A percentile compares a stretch with the other conserved stretches of the same genome.
These are phyloP conservation scores for Geotrichum citri-aurantii DNA, from an alignment of 1,139 yeast genomes.

Conservation along the genomic window DNA sequence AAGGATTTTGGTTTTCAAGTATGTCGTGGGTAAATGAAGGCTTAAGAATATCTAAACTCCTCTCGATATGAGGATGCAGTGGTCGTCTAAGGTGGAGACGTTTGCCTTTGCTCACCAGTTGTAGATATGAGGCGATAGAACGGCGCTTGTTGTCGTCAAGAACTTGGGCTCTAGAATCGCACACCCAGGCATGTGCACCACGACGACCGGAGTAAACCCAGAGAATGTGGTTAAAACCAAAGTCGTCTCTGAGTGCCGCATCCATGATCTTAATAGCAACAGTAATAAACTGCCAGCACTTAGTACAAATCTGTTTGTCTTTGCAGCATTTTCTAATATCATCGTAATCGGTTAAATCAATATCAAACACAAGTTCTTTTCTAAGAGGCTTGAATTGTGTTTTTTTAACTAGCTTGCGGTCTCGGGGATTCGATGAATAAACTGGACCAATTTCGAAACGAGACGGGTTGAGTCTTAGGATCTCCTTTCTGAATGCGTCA, in stretches of 20 bases:
- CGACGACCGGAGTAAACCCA: slow-evolving; percentile 99
- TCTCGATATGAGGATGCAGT: slow-evolving; percentile 68
- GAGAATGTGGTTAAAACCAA: slow-evolving; percentile 77
- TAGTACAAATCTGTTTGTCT: slow-evolving; percentile 75
- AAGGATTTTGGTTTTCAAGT: slow-evolving; percentile 80
- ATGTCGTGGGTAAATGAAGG: slow-evolving; percentile 59
- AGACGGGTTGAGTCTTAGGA: slow-evolving; percentile 68
- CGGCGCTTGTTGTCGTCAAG: slow-evolving; percentile 69
- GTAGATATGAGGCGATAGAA: slow-evolving; percentile 77
- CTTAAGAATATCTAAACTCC: slow-evolving; percentile 66
- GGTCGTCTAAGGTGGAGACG: slow-evolving; percentile 63
- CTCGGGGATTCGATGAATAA: slow-evolving; percentile 78
- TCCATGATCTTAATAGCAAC: slow-evolving; percentile 77
- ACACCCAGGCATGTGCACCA: slow-evolving; percentile 99
- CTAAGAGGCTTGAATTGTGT: slow-evolving; percentile 71
- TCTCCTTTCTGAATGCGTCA: slow-evolving; percentile 72
- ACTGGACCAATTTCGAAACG: slow-evolving; percentile 96
- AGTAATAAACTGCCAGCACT: slow-evolving; percentile 94
- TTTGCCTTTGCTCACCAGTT: slow-evolving; percentile 48
- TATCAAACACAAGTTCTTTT: slow-evolving; percentile 92
- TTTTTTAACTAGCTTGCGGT: slow-evolving; percentile 73
- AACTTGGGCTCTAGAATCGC: slow-evolving; percentile 73
- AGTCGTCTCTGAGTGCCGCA: slow-evolving; percentile 69
- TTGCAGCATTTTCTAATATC: slow-evolving; percentile 89
- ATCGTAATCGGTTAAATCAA: slow-evolving; percentile 96